These are phyloP conservation scores for Purshia tridentata DNA, from an alignment of 306 rosid species.

Conservation along the genomic window DNA sequence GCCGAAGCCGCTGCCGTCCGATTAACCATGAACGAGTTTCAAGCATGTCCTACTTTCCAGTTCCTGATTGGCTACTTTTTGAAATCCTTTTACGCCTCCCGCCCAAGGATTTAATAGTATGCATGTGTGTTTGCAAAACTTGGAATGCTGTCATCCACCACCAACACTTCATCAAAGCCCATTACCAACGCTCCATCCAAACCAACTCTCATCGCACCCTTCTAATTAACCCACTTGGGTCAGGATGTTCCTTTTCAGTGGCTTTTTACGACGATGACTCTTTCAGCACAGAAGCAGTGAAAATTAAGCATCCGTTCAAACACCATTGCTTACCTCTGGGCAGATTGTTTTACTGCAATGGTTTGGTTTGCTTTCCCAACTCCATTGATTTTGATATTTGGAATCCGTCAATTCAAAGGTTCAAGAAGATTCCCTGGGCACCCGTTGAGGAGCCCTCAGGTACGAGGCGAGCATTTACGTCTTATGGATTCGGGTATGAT, in stretches of 20 bases:
- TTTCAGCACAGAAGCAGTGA: neutral
- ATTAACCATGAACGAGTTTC: too few relatives aligned
- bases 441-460: neutral
- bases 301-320: neutral
- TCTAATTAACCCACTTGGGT: neutral
- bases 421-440: constrained; percentile 3
- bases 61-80: neutral
- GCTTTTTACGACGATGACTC: neutral
- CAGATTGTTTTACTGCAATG: neutral
- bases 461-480: accelerated
- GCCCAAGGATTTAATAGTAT: neutral
- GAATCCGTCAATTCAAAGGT: constrained; percentile 4
- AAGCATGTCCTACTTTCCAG: neutral
- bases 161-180: neutral
- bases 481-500: neutral
- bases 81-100: neutral
- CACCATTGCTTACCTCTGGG: neutral
- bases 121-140: neutral
- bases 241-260: neutral
- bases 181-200: neutral
- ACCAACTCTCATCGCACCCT: neutral
- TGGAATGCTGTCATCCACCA: neutral
- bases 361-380: neutral
- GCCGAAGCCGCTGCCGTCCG: too few relatives aligned
- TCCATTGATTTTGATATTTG: neutral